Base-by-base conservation (phyloP, 2,329 filamentous ascomycete genomes). In the Camptophora hylomeconis region DNA sequence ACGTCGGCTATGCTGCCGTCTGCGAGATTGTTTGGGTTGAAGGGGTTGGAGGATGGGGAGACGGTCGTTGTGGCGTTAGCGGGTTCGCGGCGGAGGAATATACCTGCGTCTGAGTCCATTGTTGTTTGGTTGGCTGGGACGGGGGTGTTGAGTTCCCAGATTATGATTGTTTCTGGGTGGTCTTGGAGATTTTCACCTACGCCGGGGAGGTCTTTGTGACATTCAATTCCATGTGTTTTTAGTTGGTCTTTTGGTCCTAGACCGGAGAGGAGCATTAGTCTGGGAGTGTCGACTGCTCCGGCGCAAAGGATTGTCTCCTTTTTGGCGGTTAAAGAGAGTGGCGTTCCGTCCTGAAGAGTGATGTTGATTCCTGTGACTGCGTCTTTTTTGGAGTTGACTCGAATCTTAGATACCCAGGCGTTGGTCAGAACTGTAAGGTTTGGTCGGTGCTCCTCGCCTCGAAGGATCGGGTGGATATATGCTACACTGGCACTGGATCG, bases 401-500 rank as follows among this genome's bases (percentile, higher is more conserved):
- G 80, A 50, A 93, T 59, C 53, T 76, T 80, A 52, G 72, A 80
- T 36, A 92, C 84, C 75, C 82, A 89, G 15, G 83, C 79, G 49
- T 92, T 78, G 49, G 83, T 92, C 35, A 93, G 64, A 36, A 93
- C 67, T 20, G 80, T 89, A 51, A 93, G 57, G 60, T 93, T 93
- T 9, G 80, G 73, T 32, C 81, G 68, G 52, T 75, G 72, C 65
- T 92, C 82, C 26, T 84, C 76, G 21, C 81, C 82, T 21, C 78
- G 72, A 29, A 92, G 69, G 47, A 92, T 84, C 19, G 84, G 84
- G 57, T 93, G 84, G 48, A 93, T 86, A 59, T 93, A 93, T 11
- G 84, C 84, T 13, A 92, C 83, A 34, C 78, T 84, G 35, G 84
- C 83, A 50, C 79, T 86, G 60, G 79, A 87, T 39, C 84, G 74